A percentile compares a stretch with the other conserved stretches of the same genome.
These are phyloP conservation scores for Acidomyces sp. DNA, from an alignment of 495 filamentous ascomycete genomes.

Conservation along the genomic window DNA sequence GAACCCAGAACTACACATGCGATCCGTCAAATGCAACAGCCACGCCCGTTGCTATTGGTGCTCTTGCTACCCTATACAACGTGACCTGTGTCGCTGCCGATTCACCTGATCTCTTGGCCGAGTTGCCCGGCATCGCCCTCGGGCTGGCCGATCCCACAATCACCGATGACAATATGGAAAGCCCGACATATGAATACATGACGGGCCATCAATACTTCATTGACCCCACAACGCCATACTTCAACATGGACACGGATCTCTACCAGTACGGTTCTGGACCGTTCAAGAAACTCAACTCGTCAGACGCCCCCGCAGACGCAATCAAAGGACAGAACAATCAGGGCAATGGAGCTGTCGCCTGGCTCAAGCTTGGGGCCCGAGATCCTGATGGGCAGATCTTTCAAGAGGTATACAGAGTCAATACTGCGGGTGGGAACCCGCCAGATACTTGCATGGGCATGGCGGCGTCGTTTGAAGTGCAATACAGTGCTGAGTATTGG, in stretches of 20 bases:
- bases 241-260: constrained; percentile 53
- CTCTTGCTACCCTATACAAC: constrained; percentile 78
- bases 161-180: constrained; percentile 16
- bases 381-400: constrained; percentile 38
- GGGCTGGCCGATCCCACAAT: constrained; percentile 36
- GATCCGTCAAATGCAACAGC: constrained; percentile 39
- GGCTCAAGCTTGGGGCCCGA: constrained; percentile 43
- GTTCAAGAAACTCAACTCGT: constrained; percentile 37
- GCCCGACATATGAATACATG: constrained; percentile 45
- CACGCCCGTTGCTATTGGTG: constrained; percentile 52
- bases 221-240: constrained; percentile 54
- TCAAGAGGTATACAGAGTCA: constrained; percentile 69
- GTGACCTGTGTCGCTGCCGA: constrained; percentile 62
- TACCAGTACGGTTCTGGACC: constrained; percentile 45
- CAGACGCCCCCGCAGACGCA: constrained; percentile 46
- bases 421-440: constrained; percentile 70
- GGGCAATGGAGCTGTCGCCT: constrained; percentile 53
- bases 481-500: constrained; percentile 71
- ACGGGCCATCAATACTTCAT: constrained; percentile 73
- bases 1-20: constrained; percentile 91
- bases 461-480: constrained; percentile 48
- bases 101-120: constrained; percentile 51
- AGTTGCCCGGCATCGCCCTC: constrained; percentile 39
- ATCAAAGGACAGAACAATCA: constrained; percentile 36
- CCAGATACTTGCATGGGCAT: constrained; percentile 62